These are phyloP conservation scores for Tilletia horrida DNA, from an alignment of 1,284 basidiomycete genomes.

Conservation along the genomic window DNA sequence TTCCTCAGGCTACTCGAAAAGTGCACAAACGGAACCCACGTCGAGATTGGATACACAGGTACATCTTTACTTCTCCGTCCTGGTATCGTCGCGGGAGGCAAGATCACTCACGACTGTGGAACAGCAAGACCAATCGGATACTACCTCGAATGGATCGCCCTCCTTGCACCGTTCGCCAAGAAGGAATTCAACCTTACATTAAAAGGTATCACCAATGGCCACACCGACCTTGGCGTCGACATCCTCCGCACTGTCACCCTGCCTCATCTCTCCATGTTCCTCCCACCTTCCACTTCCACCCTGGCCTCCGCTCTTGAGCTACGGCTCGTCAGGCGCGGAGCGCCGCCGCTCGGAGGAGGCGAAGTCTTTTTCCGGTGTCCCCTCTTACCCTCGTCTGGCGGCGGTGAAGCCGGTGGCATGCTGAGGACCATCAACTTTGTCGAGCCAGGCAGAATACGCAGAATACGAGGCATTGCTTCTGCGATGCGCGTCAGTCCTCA, in stretches of 20 bases:
- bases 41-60: conserved; percentile 89
- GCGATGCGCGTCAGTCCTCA: conserved; percentile 81
- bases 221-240: conserved; percentile 64
- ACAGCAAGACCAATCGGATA: conserved; percentile 84
- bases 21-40: conserved; percentile 86
- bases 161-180: conserved; percentile 90
- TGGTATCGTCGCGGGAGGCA: conserved; percentile 82
- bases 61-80: conserved; percentile 70
- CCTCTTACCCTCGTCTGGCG: conserved; percentile 73
- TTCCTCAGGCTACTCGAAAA: conserved; percentile 85
- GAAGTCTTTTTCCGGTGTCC: conserved; percentile 92
- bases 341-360: conserved; percentile 86
- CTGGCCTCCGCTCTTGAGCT: conserved; percentile 50
- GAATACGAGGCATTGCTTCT: conserved; percentile 86
- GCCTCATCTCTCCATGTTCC: conserved; percentile 82
- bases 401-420: conserved; percentile 25
- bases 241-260: conserved; percentile 86
- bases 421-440: conserved; percentile 70
- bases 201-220: conserved; percentile 82
- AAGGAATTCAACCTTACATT: conserved; percentile 76
- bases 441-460: conserved; percentile 82
- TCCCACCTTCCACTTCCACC: conserved; percentile 34
- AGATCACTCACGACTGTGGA: conserved; percentile 79
- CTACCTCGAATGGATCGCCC: conserved; percentile 84
- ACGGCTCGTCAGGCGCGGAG: conserved; percentile 86